These are phyloP conservation scores for Pilobolus umbonatus DNA, from an alignment of 192 early-diverging fungal species.

Conservation along the genomic window DNA sequence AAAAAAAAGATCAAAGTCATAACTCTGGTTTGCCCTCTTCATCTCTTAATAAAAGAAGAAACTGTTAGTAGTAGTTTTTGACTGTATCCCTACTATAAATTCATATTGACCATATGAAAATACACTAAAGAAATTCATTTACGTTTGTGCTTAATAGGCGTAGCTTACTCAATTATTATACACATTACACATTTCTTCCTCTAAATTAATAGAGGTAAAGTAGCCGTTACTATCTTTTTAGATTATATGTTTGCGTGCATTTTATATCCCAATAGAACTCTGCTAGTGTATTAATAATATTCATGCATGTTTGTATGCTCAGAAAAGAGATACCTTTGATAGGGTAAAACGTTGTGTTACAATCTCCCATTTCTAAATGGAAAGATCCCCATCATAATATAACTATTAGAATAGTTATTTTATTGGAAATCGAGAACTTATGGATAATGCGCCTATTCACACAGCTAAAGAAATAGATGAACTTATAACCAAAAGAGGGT, in stretches of 20 bases:
- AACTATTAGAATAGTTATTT: too few relatives aligned
- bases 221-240: not conserved
- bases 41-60: not conserved
- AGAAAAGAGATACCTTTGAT: not conserved
- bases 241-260: not conserved
- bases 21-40: not conserved
- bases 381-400: too few relatives aligned
- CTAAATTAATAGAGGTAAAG: not conserved
- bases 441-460: too few relatives aligned
- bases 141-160: not conserved
- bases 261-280: not conserved
- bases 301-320: constrained; percentile 1
- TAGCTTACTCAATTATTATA: too few relatives aligned
- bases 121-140: not conserved
- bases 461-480: too few relatives aligned
- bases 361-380: constrained; percentile 4
- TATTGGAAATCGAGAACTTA: too few relatives aligned
- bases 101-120: not conserved
- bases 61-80: not conserved
- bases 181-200: not conserved
- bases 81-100: not conserved
- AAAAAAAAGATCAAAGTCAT: not conserved
- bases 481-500: too few relatives aligned
- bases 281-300: not conserved
- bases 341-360: not conserved